Base-by-base conservation (phyloP, 441 rosid genomes). In the Populus tomentosa region DNA sequence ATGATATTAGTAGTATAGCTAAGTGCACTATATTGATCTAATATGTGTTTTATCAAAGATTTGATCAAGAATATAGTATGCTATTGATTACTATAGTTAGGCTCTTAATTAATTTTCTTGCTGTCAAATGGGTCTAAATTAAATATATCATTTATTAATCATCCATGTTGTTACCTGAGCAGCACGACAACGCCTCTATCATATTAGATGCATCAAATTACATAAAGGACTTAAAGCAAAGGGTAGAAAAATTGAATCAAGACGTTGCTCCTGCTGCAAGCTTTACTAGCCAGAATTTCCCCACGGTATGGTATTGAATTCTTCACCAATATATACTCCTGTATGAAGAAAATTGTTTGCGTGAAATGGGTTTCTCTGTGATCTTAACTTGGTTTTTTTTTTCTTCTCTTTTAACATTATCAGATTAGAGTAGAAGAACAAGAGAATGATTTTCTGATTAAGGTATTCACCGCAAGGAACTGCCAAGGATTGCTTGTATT, bases 401-500 rank as follows among this genome's bases (percentile, higher is more conserved):
- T 40, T 10, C 1, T 4, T 20, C 7, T 8, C 9, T 67, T 18
- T 75, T 10, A 50, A 30, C 59, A 42, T 33, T 82, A 82, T 82
- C 89, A 91, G 82, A 91, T 91, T 64, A 82, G 71, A 11, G 98
- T 91, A 76, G 92, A 91, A 91, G 82, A 87, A 83, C 85, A 88
- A 80, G 88, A 90, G 71, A 87, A 84, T 56, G 92, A 92, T 53
- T 89, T 88, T 76, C 81, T 87, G 72, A 88, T 93, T 69, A 86
- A 93, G 64, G 88, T 93, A 67, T 82, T 73, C 75, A 85, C 91
- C 77, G 83, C 82, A 69, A 86, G 86, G 79, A 87, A 85, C 67
- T 85, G 92, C 26, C 87, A 86, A 1, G 96, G 96, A 24, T 78
- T 91, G 85, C 90, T 93, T 72, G 97, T 93, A 72, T 87, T 87